Percentiles rank a stretch among this genome's conserved stretches.
Conservation (phyloP, 768 basidiomycete species). For the Panaeolus papilionaceus region DNA sequence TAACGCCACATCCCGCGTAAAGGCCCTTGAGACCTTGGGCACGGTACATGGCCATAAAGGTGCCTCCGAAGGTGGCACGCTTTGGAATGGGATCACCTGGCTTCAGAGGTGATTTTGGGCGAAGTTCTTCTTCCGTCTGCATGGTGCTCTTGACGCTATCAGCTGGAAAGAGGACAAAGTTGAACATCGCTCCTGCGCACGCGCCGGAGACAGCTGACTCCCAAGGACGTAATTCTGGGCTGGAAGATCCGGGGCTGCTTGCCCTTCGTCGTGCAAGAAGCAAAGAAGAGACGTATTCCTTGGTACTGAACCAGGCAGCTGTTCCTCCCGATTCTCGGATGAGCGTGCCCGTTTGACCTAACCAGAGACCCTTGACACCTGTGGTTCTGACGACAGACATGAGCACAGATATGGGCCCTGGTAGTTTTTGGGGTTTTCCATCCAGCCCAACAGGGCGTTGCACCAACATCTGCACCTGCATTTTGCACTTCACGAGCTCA, state of each 20-base stretch:
- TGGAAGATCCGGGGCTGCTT: slow-evolving; percentile 21
- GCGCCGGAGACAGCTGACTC: slow-evolving; percentile 85
- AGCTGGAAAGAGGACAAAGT: slow-evolving; percentile 85
- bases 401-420: slow-evolving; percentile 36
- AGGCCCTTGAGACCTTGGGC: slow-evolving; percentile 78
- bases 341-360: slow-evolving; percentile 86
- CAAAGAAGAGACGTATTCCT: slow-evolving; percentile 72
- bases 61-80: slow-evolving; percentile 55
- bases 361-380: slow-evolving; percentile 67
- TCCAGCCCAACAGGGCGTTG: slow-evolving; percentile 20
- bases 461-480: slow-evolving; percentile 54
- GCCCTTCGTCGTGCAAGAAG: slow-evolving; percentile 59
- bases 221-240: slow-evolving; percentile 56
- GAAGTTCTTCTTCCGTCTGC: slow-evolving; percentile 88
- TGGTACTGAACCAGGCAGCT: slow-evolving; percentile 87
- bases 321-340: slow-evolving; percentile 88
- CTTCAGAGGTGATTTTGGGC: slow-evolving; percentile 38
- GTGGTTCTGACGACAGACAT: slow-evolving; percentile 35
- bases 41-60: slow-evolving; percentile 71
- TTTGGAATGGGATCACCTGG: slow-evolving; percentile 18
- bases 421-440: slow-evolving; percentile 27
- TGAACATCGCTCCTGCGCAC: slow-evolving; percentile 79
- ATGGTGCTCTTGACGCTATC: slow-evolving; percentile 92
- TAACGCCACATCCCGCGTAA: slow-evolving; percentile 91
- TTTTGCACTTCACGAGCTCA: slow-evolving; percentile 95